Evolutionary conservation across 2,329 filamentous ascomycete species (phyloP).

Genomic region (Aspergillus sp.): DNA sequence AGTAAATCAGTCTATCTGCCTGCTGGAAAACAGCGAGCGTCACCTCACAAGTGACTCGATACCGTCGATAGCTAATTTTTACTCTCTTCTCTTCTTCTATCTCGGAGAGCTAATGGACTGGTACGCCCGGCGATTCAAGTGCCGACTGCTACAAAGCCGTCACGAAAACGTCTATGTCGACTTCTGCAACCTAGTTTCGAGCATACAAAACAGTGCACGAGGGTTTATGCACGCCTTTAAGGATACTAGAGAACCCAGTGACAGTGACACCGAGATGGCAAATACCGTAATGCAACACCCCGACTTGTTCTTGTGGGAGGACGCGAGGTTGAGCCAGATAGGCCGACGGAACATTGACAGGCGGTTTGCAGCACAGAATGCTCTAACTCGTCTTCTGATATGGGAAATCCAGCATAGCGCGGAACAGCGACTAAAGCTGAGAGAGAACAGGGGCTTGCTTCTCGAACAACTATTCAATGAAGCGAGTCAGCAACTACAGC

Average conservation of each 20-base stretch:
- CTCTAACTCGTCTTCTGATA: conserved; percentile 36
- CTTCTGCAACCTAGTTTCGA: conserved; percentile 33
- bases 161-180: conserved; percentile 36
- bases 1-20: conserved; percentile 31
- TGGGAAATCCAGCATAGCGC: conserved; percentile 39
- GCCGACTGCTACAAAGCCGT: conserved; percentile 35
- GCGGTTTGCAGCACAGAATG: conserved; percentile 34
- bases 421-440: conserved; percentile 27
- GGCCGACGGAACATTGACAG: conserved; percentile 33
- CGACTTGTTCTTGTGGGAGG: conserved; percentile 29
- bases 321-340: conserved; percentile 33
- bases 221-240: conserved; percentile 17
- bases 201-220: conserved; percentile 28
- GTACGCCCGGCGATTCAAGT: conserved; percentile 35
- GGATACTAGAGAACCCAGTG: conserved; percentile 27
- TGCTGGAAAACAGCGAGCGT: conserved; percentile 15
- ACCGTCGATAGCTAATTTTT: conserved; percentile 29
- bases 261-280: conserved; percentile 18
- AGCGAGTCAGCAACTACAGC: conserved; percentile 25
- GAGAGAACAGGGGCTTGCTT: conserved; percentile 25
- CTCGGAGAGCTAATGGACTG: conserved; percentile 40
- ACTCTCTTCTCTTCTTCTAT: conserved; percentile 37
- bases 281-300: conserved; percentile 16
- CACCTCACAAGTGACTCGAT: conserved; percentile 17
- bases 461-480: conserved; percentile 27